These are phyloP conservation scores for Cutaneotrichosporon mucoides DNA, from an alignment of 1,284 basidiomycete genomes.

Conservation along the genomic window DNA sequence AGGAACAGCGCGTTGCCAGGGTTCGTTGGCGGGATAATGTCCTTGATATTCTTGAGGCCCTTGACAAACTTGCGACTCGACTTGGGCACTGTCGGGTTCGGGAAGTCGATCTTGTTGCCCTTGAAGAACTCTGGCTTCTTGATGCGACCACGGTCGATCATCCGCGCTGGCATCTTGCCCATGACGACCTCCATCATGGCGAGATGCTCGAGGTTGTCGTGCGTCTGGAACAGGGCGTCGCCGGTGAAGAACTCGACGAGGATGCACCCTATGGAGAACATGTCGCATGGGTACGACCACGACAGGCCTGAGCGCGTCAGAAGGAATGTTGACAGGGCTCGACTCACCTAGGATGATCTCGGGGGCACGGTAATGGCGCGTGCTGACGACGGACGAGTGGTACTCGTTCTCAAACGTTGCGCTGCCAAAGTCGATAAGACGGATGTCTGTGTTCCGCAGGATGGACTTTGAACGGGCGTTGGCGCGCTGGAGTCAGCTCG, in stretches of 20 bases:
- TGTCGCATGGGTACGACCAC: conserved; percentile 98
- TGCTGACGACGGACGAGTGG: conserved; percentile 95
- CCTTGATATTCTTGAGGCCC: conserved; percentile 70
- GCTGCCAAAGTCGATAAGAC: conserved; percentile 94
- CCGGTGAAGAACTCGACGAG: conserved; percentile 98
- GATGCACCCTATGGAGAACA: conserved; percentile 97
- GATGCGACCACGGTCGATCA: conserved; percentile 58
- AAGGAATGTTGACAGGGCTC: neutral
- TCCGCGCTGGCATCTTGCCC: conserved; percentile 89
- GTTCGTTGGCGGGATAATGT: conserved; percentile 72
- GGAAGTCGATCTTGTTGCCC: conserved; percentile 81
- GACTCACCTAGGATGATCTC: conserved; percentile 92
- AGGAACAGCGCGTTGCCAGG: conserved; percentile 66
- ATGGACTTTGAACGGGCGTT: conserved; percentile 48
- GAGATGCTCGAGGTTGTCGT: conserved; percentile 97
- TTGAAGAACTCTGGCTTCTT: conserved; percentile 86
- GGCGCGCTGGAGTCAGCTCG: conserved; percentile 14
- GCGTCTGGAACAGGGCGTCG: conserved; percentile 95
- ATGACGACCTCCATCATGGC: conserved; percentile 99
- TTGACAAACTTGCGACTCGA: conserved; percentile 93
- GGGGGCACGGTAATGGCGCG: conserved; percentile 96
- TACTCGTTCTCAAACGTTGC: conserved; percentile 98
- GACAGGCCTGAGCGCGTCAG: conserved; percentile 64
- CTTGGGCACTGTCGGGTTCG: conserved; percentile 76
- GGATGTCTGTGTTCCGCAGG: conserved; percentile 83